phyloP scores from a whole-genome alignment of 2,329 filamentous ascomycete genomes.

The Trichoderma sp. region DNA sequence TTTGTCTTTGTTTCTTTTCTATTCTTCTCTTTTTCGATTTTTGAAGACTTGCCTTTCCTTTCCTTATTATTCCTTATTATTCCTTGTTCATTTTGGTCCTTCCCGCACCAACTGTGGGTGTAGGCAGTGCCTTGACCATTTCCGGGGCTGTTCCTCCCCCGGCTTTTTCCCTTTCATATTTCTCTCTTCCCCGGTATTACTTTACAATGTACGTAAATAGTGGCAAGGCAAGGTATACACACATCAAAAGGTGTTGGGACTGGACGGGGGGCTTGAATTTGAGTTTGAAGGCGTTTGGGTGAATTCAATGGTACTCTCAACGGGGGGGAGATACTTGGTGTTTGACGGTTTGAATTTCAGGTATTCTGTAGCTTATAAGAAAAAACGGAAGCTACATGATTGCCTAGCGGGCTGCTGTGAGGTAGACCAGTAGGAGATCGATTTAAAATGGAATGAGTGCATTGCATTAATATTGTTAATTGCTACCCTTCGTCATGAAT shows the following conservation, averaged over 20 bases:
- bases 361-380: constrained; percentile 36
- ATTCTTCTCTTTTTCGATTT: not conserved
- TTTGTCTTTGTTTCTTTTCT: not conserved
- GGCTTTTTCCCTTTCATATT: constrained; percentile 5
- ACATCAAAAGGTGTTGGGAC: constrained; percentile 53
- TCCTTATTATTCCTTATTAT: not conserved
- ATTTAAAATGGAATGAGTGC: not conserved
- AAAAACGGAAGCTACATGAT: constrained; percentile 38
- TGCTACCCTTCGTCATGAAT: not conserved
- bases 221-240: constrained; percentile 48
- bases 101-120: constrained; percentile 18
- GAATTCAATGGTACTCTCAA: constrained; percentile 32
- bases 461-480: not conserved
- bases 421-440: not conserved
- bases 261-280: constrained; percentile 36
- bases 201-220: constrained; percentile 46
- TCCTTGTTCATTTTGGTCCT: constrained; percentile 11
- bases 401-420: not conserved
- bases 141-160: constrained; percentile 11
- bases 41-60: not conserved
- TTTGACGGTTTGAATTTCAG: constrained; percentile 33
- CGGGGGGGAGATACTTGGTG: constrained; percentile 38
- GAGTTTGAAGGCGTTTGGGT: constrained; percentile 36
- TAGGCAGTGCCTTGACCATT: constrained; percentile 26
- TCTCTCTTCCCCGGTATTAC: constrained; percentile 30